Evolutionary conservation across 495 filamentous ascomycete species (phyloP).

Genomic region (Xylaria castorea): DNA sequence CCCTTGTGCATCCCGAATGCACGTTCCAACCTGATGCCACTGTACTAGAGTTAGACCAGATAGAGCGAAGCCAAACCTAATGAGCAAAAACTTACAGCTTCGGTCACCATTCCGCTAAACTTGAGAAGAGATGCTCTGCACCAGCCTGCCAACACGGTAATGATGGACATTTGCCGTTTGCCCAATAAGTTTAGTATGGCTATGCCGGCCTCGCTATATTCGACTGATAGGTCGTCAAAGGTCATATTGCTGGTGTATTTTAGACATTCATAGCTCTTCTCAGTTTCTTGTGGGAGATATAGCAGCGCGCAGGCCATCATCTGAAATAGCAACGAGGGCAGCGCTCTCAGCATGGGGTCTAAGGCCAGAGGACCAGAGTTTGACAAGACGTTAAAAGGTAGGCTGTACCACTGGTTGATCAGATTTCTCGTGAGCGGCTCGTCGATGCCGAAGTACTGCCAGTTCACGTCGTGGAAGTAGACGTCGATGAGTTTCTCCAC

Average conservation of each 20-base stretch:
- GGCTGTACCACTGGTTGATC: constrained; percentile 57
- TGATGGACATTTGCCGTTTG: constrained; percentile 60
- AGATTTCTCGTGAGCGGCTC: constrained; percentile 56
- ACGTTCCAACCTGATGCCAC: constrained; percentile 65
- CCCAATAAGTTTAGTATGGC: constrained; percentile 60
- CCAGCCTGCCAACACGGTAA: constrained; percentile 64
- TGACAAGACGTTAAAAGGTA: constrained; percentile 53
- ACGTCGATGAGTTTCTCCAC: constrained; percentile 59
- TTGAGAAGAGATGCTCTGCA: constrained; percentile 56
- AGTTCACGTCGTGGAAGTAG: constrained; percentile 65
- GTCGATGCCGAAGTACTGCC: constrained; percentile 65
- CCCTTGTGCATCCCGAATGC: constrained; percentile 68
- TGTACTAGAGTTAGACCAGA: constrained; percentile 32
- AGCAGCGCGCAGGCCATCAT: constrained; percentile 61
- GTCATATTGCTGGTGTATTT: constrained; percentile 66
- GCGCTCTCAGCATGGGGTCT: constrained; percentile 52
- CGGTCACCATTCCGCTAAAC: constrained; percentile 57
- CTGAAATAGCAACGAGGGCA: constrained; percentile 65
- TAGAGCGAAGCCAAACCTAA: constrained; percentile 14
- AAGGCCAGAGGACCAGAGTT: constrained; percentile 50
- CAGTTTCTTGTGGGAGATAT: constrained; percentile 54
- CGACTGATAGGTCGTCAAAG: constrained; percentile 62
- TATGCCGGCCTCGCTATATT: constrained; percentile 64
- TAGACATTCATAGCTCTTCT: constrained; percentile 56
- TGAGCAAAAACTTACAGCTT: constrained; percentile 45